Evolutionary conservation across 2,329 filamentous ascomycete genomes (phyloP), one percentile per base, ranked within the genome.

Genomic region (Cordyceps tenuipes): DNA sequence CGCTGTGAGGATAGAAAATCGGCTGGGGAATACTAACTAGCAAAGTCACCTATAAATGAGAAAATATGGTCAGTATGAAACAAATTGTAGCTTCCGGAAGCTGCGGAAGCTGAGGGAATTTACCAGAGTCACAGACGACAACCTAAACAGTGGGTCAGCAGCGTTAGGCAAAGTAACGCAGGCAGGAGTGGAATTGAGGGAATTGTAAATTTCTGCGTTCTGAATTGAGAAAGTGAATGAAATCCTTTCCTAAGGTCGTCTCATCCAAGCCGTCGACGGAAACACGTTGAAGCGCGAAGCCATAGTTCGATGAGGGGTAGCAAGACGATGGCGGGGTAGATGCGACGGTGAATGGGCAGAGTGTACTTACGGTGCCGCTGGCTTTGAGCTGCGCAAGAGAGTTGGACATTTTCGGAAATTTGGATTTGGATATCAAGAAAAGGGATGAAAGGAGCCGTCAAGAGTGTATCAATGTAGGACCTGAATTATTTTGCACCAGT

Each of bases 61-160:
- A 65, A 68, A 70, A 68, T 72, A 3, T 29, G 68, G 68, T 72
- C 66, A 71, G 67, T 63, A 57, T 31, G 44, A 29, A 55, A 51
- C 31, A 41, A 62, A 62, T 21, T 46, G 29, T 59, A 50, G 50
- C 19, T 36, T 21, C 21, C 52, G 62, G 64, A 59, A 62, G 57
- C 59, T 72, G 71, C 66, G 72, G 64, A 59, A 62, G 57, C 59
- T 72, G 71, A 66, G 72, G 69, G 66, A 72, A 75, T 82, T 79
- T 88, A 87, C 92, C 94, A 77, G 93, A 96, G 82, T 97, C 94
- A 77, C 89, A 93, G 77, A 97, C 94, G 73, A 97, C 94, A 66
- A 90, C 89, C 91, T 94, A 57, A 19, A 36, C 31, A 43, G 21
- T 47, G 46, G 31, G 57, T 60, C 43, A 60, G 57, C 57, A 21